A percentile compares a stretch with the other conserved stretches of the same genome.
Evolutionary conservation across 139 green algal genomes (phyloP).

Genomic region (Dunaliella primolecta): DNA sequence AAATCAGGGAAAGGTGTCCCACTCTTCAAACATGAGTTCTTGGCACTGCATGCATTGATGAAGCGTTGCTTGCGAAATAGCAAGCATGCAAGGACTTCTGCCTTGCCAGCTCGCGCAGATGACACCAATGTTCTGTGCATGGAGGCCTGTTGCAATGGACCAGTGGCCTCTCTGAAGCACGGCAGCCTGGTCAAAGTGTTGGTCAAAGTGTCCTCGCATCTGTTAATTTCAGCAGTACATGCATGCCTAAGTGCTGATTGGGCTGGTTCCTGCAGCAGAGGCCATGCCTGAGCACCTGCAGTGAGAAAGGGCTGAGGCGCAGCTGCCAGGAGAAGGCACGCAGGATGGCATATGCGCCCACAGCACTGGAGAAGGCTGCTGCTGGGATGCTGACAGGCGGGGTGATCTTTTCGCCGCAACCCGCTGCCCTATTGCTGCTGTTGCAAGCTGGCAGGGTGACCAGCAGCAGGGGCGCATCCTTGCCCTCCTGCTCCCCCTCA

Average conservation of each 20-base stretch:
- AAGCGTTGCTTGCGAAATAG: too few species aligned
- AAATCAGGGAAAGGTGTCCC: too few species aligned
- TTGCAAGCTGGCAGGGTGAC: not conserved
- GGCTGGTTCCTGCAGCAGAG: not conserved
- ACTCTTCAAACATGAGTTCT: too few species aligned
- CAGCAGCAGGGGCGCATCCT: not conserved
- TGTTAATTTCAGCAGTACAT: too few species aligned
- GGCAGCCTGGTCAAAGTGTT: too few species aligned
- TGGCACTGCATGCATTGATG: too few species aligned
- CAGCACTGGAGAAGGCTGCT: constrained; percentile 38
- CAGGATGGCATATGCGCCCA: constrained; percentile 60
- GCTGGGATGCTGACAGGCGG: constrained; percentile 3
- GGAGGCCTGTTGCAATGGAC: too few species aligned
- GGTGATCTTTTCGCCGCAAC: not conserved
- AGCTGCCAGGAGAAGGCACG: constrained; percentile 79
- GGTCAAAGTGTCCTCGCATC: not conserved
- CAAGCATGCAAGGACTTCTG: too few species aligned
- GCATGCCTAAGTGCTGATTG: not conserved
- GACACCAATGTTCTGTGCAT: too few species aligned
- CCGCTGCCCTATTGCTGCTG: not conserved
- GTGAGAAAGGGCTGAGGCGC: constrained; percentile 66
- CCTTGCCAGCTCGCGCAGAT: too few species aligned
- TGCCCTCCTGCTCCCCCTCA: not conserved
- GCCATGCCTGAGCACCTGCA: constrained; percentile 38
- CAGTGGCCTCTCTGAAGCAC: too few species aligned